Conservation (phyloP, 2,329 filamentous ascomycete species). For the Aspergillus cejpii region DNA sequence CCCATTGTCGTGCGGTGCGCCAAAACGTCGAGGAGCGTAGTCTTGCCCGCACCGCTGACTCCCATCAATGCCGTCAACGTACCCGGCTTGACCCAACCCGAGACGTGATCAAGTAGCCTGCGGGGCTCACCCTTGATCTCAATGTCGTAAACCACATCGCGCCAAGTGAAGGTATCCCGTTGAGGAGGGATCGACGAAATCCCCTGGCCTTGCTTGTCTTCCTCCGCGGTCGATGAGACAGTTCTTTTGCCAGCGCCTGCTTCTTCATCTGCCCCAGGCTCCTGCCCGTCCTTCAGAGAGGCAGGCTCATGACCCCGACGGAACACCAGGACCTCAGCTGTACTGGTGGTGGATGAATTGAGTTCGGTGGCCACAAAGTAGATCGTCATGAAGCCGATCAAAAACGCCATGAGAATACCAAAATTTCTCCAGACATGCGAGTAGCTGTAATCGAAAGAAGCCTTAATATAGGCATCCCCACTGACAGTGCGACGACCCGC, state of each 20-base stretch:
- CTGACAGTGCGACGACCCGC: conserved; percentile 49
- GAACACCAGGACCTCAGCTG: conserved; percentile 70
- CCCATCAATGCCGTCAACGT: conserved; percentile 86
- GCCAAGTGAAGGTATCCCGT: conserved; percentile 75
- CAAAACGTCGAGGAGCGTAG: conserved; percentile 76
- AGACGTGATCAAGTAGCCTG: conserved; percentile 71
- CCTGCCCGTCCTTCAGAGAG: background rate
- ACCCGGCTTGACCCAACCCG: conserved; percentile 89
- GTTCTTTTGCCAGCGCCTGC: background rate
- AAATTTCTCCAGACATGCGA: conserved; percentile 61
- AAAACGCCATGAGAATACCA: conserved; percentile 60
- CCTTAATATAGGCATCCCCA: conserved; percentile 53
- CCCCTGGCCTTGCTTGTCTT: background rate
- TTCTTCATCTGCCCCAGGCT: conserved; percentile 4
- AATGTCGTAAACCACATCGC: conserved; percentile 70
- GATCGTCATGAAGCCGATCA: conserved; percentile 52
- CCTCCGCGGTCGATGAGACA: background rate
- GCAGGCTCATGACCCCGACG: conserved; percentile 46
- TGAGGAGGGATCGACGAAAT: conserved; percentile 48
- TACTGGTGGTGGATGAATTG: conserved; percentile 60
- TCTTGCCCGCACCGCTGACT: conserved; percentile 83
- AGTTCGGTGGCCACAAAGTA: conserved; percentile 49
- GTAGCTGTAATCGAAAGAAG: conserved; percentile 52
- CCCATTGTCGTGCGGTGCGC: conserved; percentile 80
- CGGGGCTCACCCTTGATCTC: conserved; percentile 66